Evolutionary conservation across 805 yeast species (phyloP).

Genomic region (Candida dendrica): DNA sequence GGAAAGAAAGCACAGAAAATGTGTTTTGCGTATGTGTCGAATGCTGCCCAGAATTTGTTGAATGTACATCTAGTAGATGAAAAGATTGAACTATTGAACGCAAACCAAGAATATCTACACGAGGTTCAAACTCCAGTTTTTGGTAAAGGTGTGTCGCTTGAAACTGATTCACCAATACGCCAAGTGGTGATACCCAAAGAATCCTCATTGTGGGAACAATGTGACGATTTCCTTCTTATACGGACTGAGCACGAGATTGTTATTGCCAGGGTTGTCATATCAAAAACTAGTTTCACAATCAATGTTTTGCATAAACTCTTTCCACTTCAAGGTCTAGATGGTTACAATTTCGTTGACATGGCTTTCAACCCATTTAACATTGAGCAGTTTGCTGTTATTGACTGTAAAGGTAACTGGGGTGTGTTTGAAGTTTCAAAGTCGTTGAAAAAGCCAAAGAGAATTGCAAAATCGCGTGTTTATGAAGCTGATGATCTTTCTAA

Average conservation of each 20-base stretch:
- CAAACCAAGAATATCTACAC: neutral
- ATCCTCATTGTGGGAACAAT: conserved; percentile 6
- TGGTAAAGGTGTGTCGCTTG: conserved; percentile 11
- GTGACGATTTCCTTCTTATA: neutral
- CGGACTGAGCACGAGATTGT: neutral
- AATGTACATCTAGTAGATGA: conserved; percentile 1
- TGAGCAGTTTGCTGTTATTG: conserved; percentile 35
- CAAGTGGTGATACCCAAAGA: conserved; percentile 29
- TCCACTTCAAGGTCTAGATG: conserved; percentile 15
- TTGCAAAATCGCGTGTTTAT: conserved; percentile 11
- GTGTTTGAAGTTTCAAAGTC: conserved; percentile 22
- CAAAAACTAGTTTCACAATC: neutral
- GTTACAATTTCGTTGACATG: conserved; percentile 37
- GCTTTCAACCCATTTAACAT: conserved; percentile 36
- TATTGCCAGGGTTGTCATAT: neutral
- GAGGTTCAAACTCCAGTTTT: conserved; percentile 5
- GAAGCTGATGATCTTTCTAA: conserved; percentile 47
- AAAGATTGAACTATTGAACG: neutral
- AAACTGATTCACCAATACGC: conserved; percentile 31
- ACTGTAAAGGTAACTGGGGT: conserved; percentile 46
- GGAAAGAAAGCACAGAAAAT: neutral
- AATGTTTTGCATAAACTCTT: conserved; percentile 8
- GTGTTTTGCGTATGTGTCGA: neutral
- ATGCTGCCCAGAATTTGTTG: neutral
- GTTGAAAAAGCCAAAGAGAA: neutral